Evolutionary conservation across 441 rosid species (phyloP), one percentile per base, ranked within the genome.

Genomic region (Pelargonium australe): DNA sequence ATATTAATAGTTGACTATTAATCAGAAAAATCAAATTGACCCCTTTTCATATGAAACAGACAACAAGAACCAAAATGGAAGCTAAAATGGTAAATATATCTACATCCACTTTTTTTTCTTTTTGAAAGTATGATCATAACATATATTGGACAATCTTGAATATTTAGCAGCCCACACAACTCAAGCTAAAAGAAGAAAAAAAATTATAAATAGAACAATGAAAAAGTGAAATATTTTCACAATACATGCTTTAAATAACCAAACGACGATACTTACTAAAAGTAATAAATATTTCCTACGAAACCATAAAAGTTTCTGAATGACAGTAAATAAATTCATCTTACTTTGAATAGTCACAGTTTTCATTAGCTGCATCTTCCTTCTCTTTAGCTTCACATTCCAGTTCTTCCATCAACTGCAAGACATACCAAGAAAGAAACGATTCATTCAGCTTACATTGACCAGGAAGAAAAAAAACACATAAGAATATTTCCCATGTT

Each of bases 311-410:
- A 63, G 13, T n/a, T 5, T 12, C 65, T 28, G 19, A 13, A 5
- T 31, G 67, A 72, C 62, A 66, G 67, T 76, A 47, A 11, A 47
- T n/a, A 80, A 57, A 77, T 73, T 72, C 55, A 69, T 75, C 99
- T 89, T 86, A 96, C 99, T 68, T 85, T 64, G 69, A 74, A 40
- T 85, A 76, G 68, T 80, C 80, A 71, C 72, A 68, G 34, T 81
- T 79, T 37, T 80, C 89, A 80, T 77, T 75, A 63, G 87, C 87
- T 65, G 85, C 89, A 68, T 87, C 85, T 77, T 90, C 90, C 87
- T 87, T 86, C 81, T 81, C 85, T 69, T 83, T 91, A 25, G 97
- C 98, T 88, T 96, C 97, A 80, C 82, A 79, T 85, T 91, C 98
- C 85, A 87, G 73, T 69, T 93, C 98, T 84, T 91, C 98, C 96